Conservation (phyloP, 1,139 yeast species). For the Suhomyces atakaporum region DNA sequence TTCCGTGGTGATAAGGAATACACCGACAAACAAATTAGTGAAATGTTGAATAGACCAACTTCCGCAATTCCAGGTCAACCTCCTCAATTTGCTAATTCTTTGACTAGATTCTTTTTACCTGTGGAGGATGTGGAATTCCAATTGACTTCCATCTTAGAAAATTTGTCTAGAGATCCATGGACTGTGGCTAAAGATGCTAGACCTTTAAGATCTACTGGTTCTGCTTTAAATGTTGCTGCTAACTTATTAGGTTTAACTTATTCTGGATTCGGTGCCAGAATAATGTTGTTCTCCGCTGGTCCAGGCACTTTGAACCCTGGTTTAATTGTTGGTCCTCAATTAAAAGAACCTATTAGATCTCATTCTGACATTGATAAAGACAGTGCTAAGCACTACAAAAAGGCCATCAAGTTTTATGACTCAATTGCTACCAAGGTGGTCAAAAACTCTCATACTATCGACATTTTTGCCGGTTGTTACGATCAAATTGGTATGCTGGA, state of each 20-base stretch:
- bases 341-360: slow-evolving; percentile 95
- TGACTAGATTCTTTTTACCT: slow-evolving; percentile 81
- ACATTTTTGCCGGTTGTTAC: slow-evolving; percentile 95
- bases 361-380: slow-evolving; percentile 94
- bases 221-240: slow-evolving; percentile 85
- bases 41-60: slow-evolving; percentile 63
- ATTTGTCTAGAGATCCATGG: slow-evolving; percentile 87
- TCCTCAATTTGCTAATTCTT: slow-evolving; percentile 43
- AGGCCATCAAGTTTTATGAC: slow-evolving; percentile 86
- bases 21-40: slow-evolving; percentile 70
- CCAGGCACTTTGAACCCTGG: slow-evolving; percentile 97
- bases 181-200: slow-evolving; percentile 84
- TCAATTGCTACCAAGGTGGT: slow-evolving; percentile 70
- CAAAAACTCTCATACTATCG: slow-evolving; percentile 83
- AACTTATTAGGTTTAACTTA: slow-evolving; percentile 82
- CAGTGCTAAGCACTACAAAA: slow-evolving; percentile 84
- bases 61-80: slow-evolving; percentile 31
- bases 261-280: slow-evolving; percentile 87
- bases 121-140: slow-evolving; percentile 86
- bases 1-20: slow-evolving; percentile 94
- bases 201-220: slow-evolving; percentile 90
- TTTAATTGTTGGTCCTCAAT: slow-evolving; percentile 84
- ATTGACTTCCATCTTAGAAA: slow-evolving; percentile 78
- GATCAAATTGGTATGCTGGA: slow-evolving; percentile 98
- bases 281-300: slow-evolving; percentile 90